Evolutionary conservation across 139 green algal species (phyloP).

Genomic region (Coelastrella sp.): DNA sequence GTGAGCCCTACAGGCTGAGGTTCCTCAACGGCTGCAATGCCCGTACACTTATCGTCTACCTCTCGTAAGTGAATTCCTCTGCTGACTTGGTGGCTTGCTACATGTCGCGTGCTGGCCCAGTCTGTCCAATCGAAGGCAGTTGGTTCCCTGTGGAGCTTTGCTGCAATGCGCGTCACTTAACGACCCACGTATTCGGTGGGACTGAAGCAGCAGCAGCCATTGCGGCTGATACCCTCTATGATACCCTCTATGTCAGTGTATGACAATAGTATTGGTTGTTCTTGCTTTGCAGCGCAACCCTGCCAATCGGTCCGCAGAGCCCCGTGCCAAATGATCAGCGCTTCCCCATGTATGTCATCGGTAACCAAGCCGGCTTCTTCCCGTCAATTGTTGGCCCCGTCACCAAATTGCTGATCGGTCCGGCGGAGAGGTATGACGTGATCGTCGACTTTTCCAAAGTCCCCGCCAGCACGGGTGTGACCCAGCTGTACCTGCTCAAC

Average conservation of each 20-base stretch:
- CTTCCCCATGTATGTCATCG: neutral
- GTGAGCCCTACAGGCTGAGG: conserved; percentile 14
- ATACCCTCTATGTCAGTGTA: too few species aligned
- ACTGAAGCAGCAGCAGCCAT: too few species aligned
- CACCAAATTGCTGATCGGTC: conserved; percentile 15
- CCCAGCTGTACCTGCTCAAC: conserved; percentile 29
- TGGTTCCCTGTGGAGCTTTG: neutral
- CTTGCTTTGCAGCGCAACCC: neutral
- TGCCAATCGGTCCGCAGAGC: too few species aligned
- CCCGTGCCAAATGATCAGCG: too few species aligned
- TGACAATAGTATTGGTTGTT: neutral
- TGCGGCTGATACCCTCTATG: too few species aligned
- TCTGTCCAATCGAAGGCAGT: too few species aligned
- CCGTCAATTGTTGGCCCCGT: neutral
- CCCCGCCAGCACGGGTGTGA: neutral
- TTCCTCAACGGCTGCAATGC: conserved; percentile 44
- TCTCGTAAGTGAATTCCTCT: neutral
- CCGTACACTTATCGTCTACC: neutral
- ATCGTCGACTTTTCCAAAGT: conserved; percentile 31
- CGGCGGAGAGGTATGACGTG: conserved; percentile 43
- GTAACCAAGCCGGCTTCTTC: conserved; percentile 46
- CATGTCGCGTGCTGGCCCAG: too few species aligned
- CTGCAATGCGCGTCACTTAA: too few species aligned
- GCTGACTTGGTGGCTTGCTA: too few species aligned
- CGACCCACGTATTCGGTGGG: too few species aligned